Evolutionary conservation across 164 flowering plant species (phyloP), one percentile per base, ranked within the genome.

Genomic region (Dillenia suffruticosa): DNA sequence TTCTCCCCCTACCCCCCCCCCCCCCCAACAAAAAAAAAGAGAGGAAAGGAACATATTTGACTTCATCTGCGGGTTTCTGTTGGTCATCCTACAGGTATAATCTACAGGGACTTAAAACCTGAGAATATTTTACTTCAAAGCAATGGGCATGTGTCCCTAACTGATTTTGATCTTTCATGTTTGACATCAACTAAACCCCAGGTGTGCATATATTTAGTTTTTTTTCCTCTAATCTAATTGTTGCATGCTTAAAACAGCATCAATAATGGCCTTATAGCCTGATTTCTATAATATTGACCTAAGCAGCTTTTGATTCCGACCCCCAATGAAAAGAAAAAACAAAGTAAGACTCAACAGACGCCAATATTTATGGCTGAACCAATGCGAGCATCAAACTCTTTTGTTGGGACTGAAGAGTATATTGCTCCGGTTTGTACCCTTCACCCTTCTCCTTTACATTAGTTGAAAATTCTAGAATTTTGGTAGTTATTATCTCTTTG

Each of bases 351-450:
- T 58, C 93, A 80, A 64, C 75, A 72, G 59, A 61, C 64, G 72
- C 99, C 96, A 46, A 76, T 94, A 68, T 94, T 94, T 65, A 71
- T 91, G 84, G 99, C 97, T 59, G 99, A 94, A 75, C 99, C 99
- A 8, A 79, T 84, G 91, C 73, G 99, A 62, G 97, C 99, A 58
- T 94, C 99, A 46, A 94, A 94, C 79, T 94, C 99, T 56, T 94
- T 94, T 72, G 99, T 94, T 63, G 99, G 99, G 54, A 94, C 99
- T 11, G 99, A 94, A 76, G 99, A 94, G 74, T 94, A 94, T 68
- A 94, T 94, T 54, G 96, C 97, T 69, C 99, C 99, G 75, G 99
- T 94, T 67, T 12, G 89, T 81, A 14, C 58, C 26, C 60, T 49
- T 48, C 44, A 56, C 17, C 55, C 46, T 52, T 13, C n/a, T 6